Base-by-base conservation (phyloP, 2,329 filamentous ascomycete genomes). In the Orbilia ellipsospora region DNA sequence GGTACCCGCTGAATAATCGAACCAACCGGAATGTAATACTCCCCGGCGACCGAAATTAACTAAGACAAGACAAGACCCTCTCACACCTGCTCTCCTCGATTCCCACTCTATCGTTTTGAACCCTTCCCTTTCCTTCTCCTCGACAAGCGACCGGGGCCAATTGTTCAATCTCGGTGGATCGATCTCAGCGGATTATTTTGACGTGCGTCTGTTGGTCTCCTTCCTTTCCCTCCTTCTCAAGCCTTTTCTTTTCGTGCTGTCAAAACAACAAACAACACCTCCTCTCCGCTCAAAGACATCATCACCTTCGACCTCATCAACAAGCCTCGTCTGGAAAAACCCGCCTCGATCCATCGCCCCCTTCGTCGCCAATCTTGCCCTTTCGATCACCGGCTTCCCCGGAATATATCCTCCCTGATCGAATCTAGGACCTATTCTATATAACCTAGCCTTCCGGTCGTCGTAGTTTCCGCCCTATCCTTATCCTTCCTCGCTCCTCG, bases 261-360 rank as follows among this genome's bases (percentile, higher is more conserved):
- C 44, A 57, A 50, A 70, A 63, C 66, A 70, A 63, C 59, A 62
- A 70, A 56, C 56, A 56, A 51, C 48, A 31, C 42, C 52, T 65
- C 61, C 54, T 23, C 61, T 57, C 7, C 28, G 31, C 13, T 28
- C n/a, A 12, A 51, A 51, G 16, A 42, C 48, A 64, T 20, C 61
- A 65, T 42, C 48, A 23, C 45, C 50, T 20, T 65, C 45, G 36
- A 28, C 7, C 56, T 23, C 56, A 55, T 36, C 48, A 60, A 48
- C 57, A 52, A 54, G 56, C 31, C 51, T 52, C 68, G 28, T 36
- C 67, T 23, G 40, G n/a, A 4, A 20, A 52, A n/a, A 13, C 18
- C 48, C 48, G 4, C 48, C 12, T 18, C 44, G 44, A 48, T n/a
- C 31, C 31, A 10, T 36, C 31, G 31, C 6, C 16, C 44, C 12